Conservation (phyloP, 2,329 filamentous ascomycete species). For the Trichoderma afroharzianum region DNA sequence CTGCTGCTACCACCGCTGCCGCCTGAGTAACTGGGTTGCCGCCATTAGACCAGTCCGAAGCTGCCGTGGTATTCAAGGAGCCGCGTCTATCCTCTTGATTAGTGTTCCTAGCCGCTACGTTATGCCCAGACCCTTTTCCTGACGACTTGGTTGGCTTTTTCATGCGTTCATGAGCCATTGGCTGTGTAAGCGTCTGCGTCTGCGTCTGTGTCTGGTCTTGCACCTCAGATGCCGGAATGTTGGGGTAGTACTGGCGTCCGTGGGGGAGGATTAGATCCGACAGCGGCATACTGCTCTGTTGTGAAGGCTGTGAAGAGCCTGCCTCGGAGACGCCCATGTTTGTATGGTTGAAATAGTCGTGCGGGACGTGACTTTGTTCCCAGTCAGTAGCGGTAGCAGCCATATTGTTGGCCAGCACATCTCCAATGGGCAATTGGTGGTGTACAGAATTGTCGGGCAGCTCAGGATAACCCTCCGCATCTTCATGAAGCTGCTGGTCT, state of each 20-base stretch:
- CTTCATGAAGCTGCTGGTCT: conserved; percentile 12
- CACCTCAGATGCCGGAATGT: neutral
- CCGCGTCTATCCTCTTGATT: neutral
- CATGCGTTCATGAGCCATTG: neutral
- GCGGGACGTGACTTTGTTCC: conserved; percentile 20
- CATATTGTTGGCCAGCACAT: conserved; percentile 26
- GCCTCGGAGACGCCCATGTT: conserved; percentile 27
- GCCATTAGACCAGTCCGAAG: conserved; percentile 7
- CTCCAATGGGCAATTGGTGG: conserved; percentile 29
- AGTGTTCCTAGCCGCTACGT: neutral
- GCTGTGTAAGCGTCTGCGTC: neutral
- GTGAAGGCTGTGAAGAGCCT: conserved; percentile 21
- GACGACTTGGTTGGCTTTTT: neutral
- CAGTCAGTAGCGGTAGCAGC: conserved; percentile 20
- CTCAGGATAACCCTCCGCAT: conserved; percentile 20
- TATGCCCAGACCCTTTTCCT: neutral
- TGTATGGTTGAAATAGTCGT: conserved; percentile 30
- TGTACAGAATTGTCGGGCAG: conserved; percentile 23
- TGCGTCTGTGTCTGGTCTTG: neutral
- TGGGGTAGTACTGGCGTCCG: conserved; percentile 22
- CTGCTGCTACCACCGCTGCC: neutral
- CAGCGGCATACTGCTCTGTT: conserved; percentile 14
- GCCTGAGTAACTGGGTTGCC: conserved; percentile 9
- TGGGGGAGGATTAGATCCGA: conserved; percentile 21
- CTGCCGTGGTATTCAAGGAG: neutral